Base-by-base conservation (phyloP, 1,284 basidiomycete genomes). In the Heterobasidion occidentale region DNA sequence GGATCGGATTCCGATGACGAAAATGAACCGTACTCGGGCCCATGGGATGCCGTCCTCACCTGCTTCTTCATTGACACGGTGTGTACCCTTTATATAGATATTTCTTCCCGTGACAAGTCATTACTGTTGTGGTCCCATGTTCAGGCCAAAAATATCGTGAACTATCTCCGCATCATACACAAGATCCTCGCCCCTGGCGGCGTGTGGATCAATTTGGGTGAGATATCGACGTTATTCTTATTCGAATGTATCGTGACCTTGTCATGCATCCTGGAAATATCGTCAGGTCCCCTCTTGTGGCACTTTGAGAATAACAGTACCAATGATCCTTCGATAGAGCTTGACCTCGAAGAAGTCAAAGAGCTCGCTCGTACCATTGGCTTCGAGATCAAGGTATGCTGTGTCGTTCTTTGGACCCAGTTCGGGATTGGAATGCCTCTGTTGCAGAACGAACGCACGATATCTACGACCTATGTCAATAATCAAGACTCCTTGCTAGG, bases 51-150 rank as follows among this genome's bases (percentile, higher is more conserved):
- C 0, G 80, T 99, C 11, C 71, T 97, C 59, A 99, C 96, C 0
- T 98, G 94, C 70, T 99, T 98, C 79, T 99, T 99, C 74, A 90
- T 99, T 61, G 96, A 99, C 67, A 98, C 95, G 7, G 92, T 88
- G 60, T 62, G 80, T 69, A 6, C 15, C 27, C 54, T 36, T 56
- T 53, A 47, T 57, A 20, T 15, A 36, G 50, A 17, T 52, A 46
- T 42, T 11, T 15, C 8, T 52, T 44, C 17, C 7, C 80, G 81
- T 3, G 68, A 81, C 54, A 70, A 75, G 52, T 14, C 14, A 27
- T 27, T 38, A 6, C 7, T 9, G 14, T 46, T 9, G 34, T 1
- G 36, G 49, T 27, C 51, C 34, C 7, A 14, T 35, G 9, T 15
- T 17, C 63, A 93, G 91, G 91, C 94, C 0, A 90, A 94, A 64